These are phyloP conservation scores for Neopestalotiopsis rosae DNA, from an alignment of 2,329 filamentous ascomycete species.

Conservation along the genomic window DNA sequence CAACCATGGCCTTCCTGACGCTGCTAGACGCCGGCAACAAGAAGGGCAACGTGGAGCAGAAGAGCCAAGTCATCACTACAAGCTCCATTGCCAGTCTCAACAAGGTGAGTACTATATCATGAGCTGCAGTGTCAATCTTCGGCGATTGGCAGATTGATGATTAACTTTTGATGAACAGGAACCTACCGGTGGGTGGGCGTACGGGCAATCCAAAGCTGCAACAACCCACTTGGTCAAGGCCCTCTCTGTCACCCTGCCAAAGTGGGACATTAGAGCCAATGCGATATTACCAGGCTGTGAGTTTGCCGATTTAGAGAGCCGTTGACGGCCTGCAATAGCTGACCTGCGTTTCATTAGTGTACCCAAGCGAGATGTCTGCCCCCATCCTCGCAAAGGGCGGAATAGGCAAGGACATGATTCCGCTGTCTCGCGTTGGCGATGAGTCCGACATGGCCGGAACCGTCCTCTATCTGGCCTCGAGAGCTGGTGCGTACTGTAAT, in stretches of 20 bases:
- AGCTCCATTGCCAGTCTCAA: conserved; percentile 78
- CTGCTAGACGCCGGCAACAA: conserved; percentile 71
- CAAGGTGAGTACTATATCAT: conserved; percentile 53
- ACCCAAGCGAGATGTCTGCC: conserved; percentile 65
- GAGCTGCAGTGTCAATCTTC: neutral
- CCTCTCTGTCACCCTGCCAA: conserved; percentile 68
- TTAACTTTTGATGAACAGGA: neutral
- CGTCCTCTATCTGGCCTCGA: conserved; percentile 68
- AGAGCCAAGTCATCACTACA: conserved; percentile 70
- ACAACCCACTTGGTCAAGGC: conserved; percentile 76
- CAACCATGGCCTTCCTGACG: conserved; percentile 72
- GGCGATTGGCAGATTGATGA: neutral
- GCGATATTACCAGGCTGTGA: conserved; percentile 55
- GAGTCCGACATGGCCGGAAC: conserved; percentile 69
- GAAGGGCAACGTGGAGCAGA: conserved; percentile 59
- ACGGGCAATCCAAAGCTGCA: conserved; percentile 79
- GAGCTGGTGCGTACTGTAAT: conserved; percentile 70
- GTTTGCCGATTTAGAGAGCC: conserved; percentile 27
- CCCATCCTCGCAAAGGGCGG: conserved; percentile 48
- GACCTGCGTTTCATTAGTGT: conserved; percentile 47
- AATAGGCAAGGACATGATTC: conserved; percentile 51
- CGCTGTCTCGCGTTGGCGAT: conserved; percentile 64
- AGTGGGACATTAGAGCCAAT: conserved; percentile 63
- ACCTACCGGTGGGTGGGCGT: conserved; percentile 74
- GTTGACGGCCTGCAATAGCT: neutral